Percentiles rank a stretch among this genome's conserved stretches.
Evolutionary conservation across 768 basidiomycete species (phyloP).

Genomic region (Mycena albidolilacea): DNA sequence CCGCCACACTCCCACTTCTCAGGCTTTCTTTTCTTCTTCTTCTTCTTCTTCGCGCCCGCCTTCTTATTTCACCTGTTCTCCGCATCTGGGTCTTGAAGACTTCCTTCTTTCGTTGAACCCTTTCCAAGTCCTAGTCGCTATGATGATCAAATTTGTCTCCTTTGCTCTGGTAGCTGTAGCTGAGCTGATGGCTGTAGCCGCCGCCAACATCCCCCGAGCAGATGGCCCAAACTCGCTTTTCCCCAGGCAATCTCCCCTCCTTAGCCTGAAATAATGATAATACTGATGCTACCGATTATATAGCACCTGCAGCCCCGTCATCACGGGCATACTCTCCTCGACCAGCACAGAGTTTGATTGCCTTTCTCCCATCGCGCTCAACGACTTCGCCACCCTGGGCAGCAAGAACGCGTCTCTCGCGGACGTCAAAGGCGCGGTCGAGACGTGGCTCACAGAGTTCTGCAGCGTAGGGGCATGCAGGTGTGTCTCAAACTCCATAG

Average conservation of each 20-base stretch:
- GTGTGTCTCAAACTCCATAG: background rate
- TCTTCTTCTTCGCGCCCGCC: too few relatives aligned
- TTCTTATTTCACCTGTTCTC: background rate
- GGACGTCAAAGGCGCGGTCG: background rate
- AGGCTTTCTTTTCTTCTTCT: too few relatives aligned
- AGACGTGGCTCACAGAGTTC: slow-evolving; percentile 13
- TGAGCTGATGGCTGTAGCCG: slow-evolving; percentile 11
- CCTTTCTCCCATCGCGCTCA: slow-evolving; percentile 1
- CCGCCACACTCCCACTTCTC: too few relatives aligned
- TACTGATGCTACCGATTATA: too few relatives aligned
- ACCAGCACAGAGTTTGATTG: slow-evolving; percentile 7
- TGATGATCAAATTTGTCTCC: slow-evolving; percentile 11
- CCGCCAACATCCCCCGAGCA: slow-evolving; percentile 2
- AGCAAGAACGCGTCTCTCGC: slow-evolving; percentile 1
- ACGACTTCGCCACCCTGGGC: background rate
- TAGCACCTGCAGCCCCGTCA: too few relatives aligned
- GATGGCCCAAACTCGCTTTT: background rate
- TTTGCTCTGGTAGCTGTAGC: slow-evolving; percentile 11
- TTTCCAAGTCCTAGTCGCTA: background rate
- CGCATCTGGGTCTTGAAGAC: background rate
- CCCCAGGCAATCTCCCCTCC: too few relatives aligned
- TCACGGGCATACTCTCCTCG: background rate
- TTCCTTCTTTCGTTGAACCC: slow-evolving; percentile 2
- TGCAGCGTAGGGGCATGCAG: slow-evolving; percentile 10
- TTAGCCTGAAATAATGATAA: too few relatives aligned